Evolutionary conservation across 2,329 filamentous ascomycete species (phyloP), one percentile per base, ranked within the genome.

Genomic region (Xylaria sp.): DNA sequence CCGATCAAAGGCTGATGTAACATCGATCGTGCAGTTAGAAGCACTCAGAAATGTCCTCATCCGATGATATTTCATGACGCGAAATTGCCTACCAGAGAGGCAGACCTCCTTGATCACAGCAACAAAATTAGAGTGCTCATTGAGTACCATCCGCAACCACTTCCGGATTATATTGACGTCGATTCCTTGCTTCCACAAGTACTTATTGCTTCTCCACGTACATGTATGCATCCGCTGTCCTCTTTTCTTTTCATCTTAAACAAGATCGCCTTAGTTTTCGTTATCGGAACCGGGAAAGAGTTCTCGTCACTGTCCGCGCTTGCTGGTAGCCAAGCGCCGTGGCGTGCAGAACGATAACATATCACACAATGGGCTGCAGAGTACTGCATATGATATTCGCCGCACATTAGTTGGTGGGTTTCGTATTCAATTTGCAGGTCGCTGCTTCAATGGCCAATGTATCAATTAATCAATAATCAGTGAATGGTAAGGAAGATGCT

Each of bases 261-360:
- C n/a, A 46, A 51, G 11, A 23, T 48, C 15, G 10, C 28, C 31
- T n/a, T 66, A 7, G 42, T 36, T 38, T 26, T 17, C 17, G 4
- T 36, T 46, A 44, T 53, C 40, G n/a, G 3, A 40, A 53, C 15
- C 38, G 20, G 40, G 31, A 54, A 48, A 54, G 54, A 9, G 38
- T 63, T 67, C 44, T 63, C 54, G 54, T 67, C 44, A 15, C 65
- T 28, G 40, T 38, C 38, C 56, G 58, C 65, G 53, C 53, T 51
- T 48, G 53, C 54, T 31, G 53, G 59, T 60, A 67, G 26, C 65
- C 48, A 64, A 42, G 44, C 40, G 36, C 44, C 13, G 65, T 67
- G 54, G 65, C 54, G 59, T 44, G 9, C 44, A 31, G 44, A 51
- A 67, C 54, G 65, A 63, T 54, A 67, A 67, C 58, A 63, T 15